Conservation (phyloP, 2,329 filamentous ascomycete species). For the Pestalotiopsis sp. region DNA sequence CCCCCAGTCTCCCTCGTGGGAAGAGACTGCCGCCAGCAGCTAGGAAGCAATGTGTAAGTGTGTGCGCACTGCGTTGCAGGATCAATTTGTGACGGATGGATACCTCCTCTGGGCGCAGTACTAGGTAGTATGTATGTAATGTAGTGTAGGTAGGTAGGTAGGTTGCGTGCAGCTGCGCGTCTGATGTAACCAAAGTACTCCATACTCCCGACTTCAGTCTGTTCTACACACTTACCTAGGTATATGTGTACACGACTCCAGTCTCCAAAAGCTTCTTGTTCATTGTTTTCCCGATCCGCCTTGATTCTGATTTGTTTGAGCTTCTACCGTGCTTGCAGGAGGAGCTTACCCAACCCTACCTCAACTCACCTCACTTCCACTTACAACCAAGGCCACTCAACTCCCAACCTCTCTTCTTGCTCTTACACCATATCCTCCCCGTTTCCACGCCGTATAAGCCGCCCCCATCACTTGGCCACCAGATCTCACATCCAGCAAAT, state of each 20-base stretch:
- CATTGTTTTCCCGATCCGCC: constrained; percentile 15
- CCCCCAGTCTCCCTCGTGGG: not conserved
- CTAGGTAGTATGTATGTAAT: not conserved
- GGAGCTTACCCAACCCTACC: not conserved
- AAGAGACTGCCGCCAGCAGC: not conserved
- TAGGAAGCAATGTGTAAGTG: constrained; percentile 1
- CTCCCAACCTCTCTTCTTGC: not conserved
- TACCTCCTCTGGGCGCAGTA: not conserved
- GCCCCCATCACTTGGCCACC: not conserved
- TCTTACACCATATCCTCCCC: not conserved
- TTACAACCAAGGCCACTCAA: not conserved
- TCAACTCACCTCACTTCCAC: not conserved
- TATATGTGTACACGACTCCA: not conserved
- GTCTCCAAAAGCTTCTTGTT: constrained; percentile 4
- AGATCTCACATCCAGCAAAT: not conserved
- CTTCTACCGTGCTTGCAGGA: constrained; percentile 5
- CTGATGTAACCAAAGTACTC: not conserved
- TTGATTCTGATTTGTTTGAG: constrained; percentile 13
- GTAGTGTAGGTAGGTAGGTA: not conserved
- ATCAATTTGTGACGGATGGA: not conserved
- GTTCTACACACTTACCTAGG: not conserved
- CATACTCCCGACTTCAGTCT: not conserved
- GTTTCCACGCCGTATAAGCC: not conserved
- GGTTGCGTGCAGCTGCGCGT: not conserved
- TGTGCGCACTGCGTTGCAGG: not conserved